Evolutionary conservation across 768 basidiomycete genomes (phyloP), one percentile per base, ranked within the genome.

Genomic region (Psilocybe cubensis): DNA sequence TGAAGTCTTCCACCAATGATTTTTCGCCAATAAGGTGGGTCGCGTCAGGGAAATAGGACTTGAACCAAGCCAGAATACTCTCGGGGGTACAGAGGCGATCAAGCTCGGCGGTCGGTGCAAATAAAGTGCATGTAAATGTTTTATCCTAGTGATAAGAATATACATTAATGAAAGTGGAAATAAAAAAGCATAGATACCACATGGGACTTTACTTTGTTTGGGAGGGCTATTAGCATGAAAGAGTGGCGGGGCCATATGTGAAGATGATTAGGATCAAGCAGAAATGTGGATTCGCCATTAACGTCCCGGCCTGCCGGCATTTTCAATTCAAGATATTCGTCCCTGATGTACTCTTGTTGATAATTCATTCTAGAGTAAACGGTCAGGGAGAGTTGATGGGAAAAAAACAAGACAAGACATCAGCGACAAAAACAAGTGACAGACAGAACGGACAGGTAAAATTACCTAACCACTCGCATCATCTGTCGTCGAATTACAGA

Each of bases 181-280:
- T 57, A 35, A 31, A 62, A 54, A 61, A 57, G 54, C 48, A 66
- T 59, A 61, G 50, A 63, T 61, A 52, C 42, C 52, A 67, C 58
- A 69, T 77, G 54, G 51, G 54, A 51, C 49, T 62, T 76, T 76
- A 96, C 96, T 83, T 92, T 89, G 80, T 99, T 99, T 63, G 96
- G 95, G 56, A 99, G 86, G 20, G 94, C 96, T 68, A 99, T 98
- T 67, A 99, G 85, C 96, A 99, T 99, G 82, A 98, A 98, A 45
- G 94, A 93, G 74, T 95, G 92, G 70, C 96, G 90, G 63, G 96
- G 97, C 96, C 96, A 99, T 67, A 99, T 98, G 77, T 99, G 96
- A 64, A 99, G 87, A 74, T 98, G 92, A 73, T 91, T 90, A 66
- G 92, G 91, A 81, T 96, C 94, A 73, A 99, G 88, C 57, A 87